Base-by-base conservation (phyloP, 306 rosid genomes). In the Mucuna pruriens region DNA sequence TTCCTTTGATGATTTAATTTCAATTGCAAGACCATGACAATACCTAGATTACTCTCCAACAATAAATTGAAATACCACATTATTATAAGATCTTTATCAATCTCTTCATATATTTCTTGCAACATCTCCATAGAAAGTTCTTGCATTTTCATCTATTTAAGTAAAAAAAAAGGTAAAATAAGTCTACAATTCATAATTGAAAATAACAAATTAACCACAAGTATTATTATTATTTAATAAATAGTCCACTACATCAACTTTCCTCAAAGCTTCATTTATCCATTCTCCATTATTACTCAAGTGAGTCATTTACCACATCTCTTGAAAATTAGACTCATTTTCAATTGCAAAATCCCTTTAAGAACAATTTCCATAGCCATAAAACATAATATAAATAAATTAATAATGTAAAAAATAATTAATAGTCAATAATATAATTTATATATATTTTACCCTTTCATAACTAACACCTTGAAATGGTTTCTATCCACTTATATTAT, bases 381-480 rank as follows among this genome's bases (percentile, higher is more conserved):
- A 61, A 29, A 61, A 7, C 4, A 2, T 4, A 29, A 6, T 26
- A 26, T 6, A 5, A 55, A 22, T 52, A 25, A 23, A 23, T 58
- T 9, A 10, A 2, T 58, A 25, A 11, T 11, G 4, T 6, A 25
- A 3, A 1, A 26, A 10, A 26, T 0, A 23, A 10, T 58, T 58
- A 11, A 4, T 26, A 26, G 3, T 3, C 1, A 1, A 29, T 29
- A 29, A 29, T 29, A 26, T 10, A 17, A 12, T 23, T 25, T 58
- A 2, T 10, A 29, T 1, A 58, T 8, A 25, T 23, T 23, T 70
- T 70, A 70, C 75, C 40, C 8, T 60, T 6, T 70, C 60, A 70
- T 70, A 46, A 6, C 75, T 70, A 12, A 16, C 42, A 7, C 25
- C 60, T 70, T 70, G 26, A 70, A 70, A 70, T 23, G 58, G 46